Base-by-base conservation (phyloP, 495 filamentous ascomycete species). In the Sabuloglossum arenarium region DNA sequence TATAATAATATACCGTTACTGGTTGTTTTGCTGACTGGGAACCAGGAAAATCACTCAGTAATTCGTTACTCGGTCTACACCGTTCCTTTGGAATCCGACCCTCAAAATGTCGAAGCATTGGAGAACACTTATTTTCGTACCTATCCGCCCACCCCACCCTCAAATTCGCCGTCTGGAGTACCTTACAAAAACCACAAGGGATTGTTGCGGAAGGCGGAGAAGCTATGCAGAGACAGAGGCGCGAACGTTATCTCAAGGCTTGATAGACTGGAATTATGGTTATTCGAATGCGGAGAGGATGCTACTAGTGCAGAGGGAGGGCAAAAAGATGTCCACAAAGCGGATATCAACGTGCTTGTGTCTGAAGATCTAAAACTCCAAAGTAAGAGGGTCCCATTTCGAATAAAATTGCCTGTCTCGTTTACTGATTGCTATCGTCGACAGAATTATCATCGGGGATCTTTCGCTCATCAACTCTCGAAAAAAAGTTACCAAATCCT, bases 21-120 rank as follows among this genome's bases (percentile, higher is more conserved):
- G 0, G 14, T 16, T 23, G 31, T 23, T 0, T 25, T 25, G 31
- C 39, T 58, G 21, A 59, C 16, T 6, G 0, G 10, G 9, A 1
- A n/a, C 11, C 31, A 63, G 61, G 61, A 63, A 43, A 54, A 39
- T 28, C 37, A 54, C 19, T 34, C 53, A 11, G 30, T 28, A 11
- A 43, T 54, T 43, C 25, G 23, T 37, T 54, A 54, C 37, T 43
- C 21, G 37, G 53, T 54, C n/a, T 54, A 54, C 53, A 37, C 53
- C 16, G 31, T 54, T 4, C 14, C 28, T 29, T 51, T 29, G 47
- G 47, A 51, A 51, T 51, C 47, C 6, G 23, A 27, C 23, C 47
- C 47, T 30, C 47, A 30, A 19, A 16, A 51, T 27, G 12, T 51
- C 47, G 16, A 28, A 3, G 23, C 47, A 11, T 27, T 27, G 25